These are phyloP conservation scores for Penstemon barbatus DNA, from an alignment of 257 asterid genomes.

Conservation along the genomic window DNA sequence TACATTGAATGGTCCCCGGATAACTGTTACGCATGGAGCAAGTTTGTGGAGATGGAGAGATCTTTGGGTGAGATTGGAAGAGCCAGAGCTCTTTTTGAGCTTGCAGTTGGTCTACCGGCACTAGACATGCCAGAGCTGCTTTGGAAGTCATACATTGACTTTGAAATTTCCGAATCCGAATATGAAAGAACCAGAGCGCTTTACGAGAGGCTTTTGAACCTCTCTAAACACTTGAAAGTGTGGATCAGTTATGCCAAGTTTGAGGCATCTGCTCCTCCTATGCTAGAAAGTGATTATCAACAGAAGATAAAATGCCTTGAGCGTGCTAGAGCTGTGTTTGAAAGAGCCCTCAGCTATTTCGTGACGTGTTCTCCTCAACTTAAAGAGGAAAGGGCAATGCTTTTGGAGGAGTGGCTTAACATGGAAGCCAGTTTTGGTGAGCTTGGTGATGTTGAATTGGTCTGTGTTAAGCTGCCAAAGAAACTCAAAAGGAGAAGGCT, in stretches of 20 bases:
- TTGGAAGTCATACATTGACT: conserved; percentile 97
- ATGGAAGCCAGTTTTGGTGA: conserved; percentile 72
- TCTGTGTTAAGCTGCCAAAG: conserved; percentile 76
- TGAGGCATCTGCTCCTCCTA: conserved; percentile 67
- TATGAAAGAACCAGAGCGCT: conserved; percentile 80
- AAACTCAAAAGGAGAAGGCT: conserved; percentile 87
- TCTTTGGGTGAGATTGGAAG: conserved; percentile 81
- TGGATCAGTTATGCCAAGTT: conserved; percentile 98
- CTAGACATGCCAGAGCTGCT: conserved; percentile 93
- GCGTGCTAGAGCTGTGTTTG: conserved; percentile 82
- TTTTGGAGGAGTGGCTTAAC: conserved; percentile 82
- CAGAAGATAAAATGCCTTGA: conserved; percentile 58
- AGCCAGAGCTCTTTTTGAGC: conserved; percentile 89
- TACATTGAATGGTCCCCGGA: conserved; percentile 90
- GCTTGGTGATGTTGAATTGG: conserved; percentile 72
- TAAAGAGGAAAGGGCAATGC: conserved; percentile 95
- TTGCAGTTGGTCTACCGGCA: conserved; percentile 94
- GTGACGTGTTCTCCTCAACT: conserved; percentile 74
- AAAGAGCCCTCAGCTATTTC: conserved; percentile 69
- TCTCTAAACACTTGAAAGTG: conserved; percentile 93
- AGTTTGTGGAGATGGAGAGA: conserved; percentile 83
- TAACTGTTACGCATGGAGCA: conserved; percentile 96
- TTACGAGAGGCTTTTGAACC: conserved; percentile 83
- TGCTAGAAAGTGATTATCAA: conserved; percentile 48
- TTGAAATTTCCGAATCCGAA: conserved; percentile 82